These are phyloP conservation scores for Yarrowia bubula DNA, from an alignment of 805 yeast species.

Conservation along the genomic window DNA sequence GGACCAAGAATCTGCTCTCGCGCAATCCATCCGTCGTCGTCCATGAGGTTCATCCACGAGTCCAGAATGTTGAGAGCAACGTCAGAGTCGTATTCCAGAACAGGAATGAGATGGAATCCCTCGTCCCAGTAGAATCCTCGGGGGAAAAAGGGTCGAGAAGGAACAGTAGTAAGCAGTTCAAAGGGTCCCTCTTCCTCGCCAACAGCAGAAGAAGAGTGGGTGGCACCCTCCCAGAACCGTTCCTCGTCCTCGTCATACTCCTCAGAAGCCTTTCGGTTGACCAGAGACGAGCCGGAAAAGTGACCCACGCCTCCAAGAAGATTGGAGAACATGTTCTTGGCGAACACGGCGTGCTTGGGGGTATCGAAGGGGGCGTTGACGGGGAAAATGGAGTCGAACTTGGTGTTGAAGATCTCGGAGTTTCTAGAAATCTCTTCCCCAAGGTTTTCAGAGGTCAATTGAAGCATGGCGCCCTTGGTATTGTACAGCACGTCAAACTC, in stretches of 20 bases:
- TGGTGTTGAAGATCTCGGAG: conserved; percentile 47
- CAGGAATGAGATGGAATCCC: conserved; percentile 86
- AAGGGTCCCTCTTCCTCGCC: conserved; percentile 63
- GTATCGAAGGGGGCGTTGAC: conserved; percentile 55
- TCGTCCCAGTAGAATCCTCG: conserved; percentile 99
- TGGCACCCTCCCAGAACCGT: conserved; percentile 42
- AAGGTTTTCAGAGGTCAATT: conserved; percentile 31
- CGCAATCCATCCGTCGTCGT: conserved; percentile 94
- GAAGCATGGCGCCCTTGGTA: conserved; percentile 41
- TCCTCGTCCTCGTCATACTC: conserved; percentile 69
- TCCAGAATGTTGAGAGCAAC: conserved; percentile 72
- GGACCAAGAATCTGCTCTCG: conserved; percentile 91
- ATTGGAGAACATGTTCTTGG: conserved; percentile 75
- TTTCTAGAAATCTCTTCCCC: conserved; percentile 39
- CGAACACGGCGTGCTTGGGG: conserved; percentile 52
- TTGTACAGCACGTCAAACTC: conserved; percentile 71
- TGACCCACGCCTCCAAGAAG: conserved; percentile 88
- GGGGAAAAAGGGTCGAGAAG: conserved; percentile 92
- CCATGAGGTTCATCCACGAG: conserved; percentile 86
- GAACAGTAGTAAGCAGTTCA: conserved; percentile 78
- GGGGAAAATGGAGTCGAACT: conserved; percentile 52
- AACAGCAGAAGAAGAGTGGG: conserved; percentile 20
- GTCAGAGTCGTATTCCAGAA: conserved; percentile 79
- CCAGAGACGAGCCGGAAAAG: conserved; percentile 77
- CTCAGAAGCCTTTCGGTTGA: conserved; percentile 66